Conservation (phyloP, 1,284 basidiomycete genomes). For the Crepidotus sp. region DNA sequence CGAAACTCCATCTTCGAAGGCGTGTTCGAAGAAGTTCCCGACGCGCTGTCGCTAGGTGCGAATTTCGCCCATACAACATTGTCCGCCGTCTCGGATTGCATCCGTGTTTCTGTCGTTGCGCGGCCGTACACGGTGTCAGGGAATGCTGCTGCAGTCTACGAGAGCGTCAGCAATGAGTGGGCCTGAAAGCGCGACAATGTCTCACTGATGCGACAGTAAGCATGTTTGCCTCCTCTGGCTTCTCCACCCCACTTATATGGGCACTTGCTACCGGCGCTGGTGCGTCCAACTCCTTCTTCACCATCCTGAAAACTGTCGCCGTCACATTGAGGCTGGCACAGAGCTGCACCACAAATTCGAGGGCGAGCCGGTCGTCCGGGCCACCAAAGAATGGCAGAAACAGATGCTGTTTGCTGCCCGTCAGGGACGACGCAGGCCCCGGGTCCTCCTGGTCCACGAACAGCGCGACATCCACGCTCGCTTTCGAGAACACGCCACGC, state of each 20-base stretch:
- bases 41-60: conserved; percentile 23
- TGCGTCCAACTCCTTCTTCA: conserved; percentile 35
- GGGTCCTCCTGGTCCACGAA: conserved; percentile 46
- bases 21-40: conserved; percentile 27
- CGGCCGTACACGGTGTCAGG: conserved; percentile 62
- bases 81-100: conserved; percentile 67
- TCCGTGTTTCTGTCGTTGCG: conserved; percentile 44
- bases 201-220: conserved; percentile 40
- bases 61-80: conserved; percentile 53
- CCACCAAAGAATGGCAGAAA: conserved; percentile 93
- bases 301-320: conserved; percentile 67
- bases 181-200: neutral
- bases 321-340: conserved; percentile 57
- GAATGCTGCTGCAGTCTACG: conserved; percentile 25
- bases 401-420: conserved; percentile 49
- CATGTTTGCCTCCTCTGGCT: conserved; percentile 29
- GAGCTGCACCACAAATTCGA: conserved; percentile 77
- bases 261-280: conserved; percentile 22
- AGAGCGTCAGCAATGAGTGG: conserved; percentile 6
- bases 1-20: conserved; percentile 48
- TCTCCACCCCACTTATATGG: conserved; percentile 21
- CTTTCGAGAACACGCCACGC: conserved; percentile 69
- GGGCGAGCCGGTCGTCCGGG: conserved; percentile 83
- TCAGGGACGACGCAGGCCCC: conserved; percentile 16
- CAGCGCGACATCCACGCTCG: conserved; percentile 68